phyloP scores from a whole-genome alignment of 768 basidiomycete species.

The Erythrobasidium yunnanense region DNA sequence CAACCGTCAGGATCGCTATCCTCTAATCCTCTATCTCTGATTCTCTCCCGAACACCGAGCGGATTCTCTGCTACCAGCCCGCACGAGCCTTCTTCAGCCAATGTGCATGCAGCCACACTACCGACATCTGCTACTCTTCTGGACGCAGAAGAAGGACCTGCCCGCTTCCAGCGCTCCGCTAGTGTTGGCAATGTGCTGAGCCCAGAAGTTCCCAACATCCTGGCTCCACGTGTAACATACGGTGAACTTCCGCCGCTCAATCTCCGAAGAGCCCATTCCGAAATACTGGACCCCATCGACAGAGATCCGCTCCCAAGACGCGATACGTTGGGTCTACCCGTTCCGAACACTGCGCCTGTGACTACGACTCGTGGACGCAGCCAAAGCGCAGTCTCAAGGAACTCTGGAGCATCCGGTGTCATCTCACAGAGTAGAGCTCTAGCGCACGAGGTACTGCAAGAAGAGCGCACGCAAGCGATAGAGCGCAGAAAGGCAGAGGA shows the following conservation, averaged over 20 bases:
- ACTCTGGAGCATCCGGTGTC: not conserved
- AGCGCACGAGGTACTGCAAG: constrained; percentile 17
- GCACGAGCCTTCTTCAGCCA: no score
- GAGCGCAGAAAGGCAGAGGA: not conserved
- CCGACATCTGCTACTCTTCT: not conserved
- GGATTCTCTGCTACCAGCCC: no score
- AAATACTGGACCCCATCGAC: constrained; percentile 12
- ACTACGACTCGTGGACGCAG: constrained; percentile 13
- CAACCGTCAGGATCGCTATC: not conserved
- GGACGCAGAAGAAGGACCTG: not conserved
- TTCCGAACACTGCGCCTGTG: no score
- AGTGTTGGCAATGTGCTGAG: not conserved
- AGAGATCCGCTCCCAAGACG: not conserved
- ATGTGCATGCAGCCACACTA: no score
- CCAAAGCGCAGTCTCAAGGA: not conserved
- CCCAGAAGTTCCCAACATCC: not conserved
- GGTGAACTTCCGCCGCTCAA: not conserved
- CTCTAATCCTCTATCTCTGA: no score
- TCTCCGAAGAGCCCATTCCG: constrained; percentile 6
- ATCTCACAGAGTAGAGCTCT: constrained; percentile 13
- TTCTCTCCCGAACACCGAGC: no score
- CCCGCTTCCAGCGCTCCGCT: not conserved
- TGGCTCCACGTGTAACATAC: not conserved
- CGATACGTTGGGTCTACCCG: not conserved
- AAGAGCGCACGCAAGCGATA: constrained; percentile 1